Evolutionary conservation across 2,329 filamentous ascomycete species (phyloP).

Genomic region (Dryadomyces quercus-mongolicae): DNA sequence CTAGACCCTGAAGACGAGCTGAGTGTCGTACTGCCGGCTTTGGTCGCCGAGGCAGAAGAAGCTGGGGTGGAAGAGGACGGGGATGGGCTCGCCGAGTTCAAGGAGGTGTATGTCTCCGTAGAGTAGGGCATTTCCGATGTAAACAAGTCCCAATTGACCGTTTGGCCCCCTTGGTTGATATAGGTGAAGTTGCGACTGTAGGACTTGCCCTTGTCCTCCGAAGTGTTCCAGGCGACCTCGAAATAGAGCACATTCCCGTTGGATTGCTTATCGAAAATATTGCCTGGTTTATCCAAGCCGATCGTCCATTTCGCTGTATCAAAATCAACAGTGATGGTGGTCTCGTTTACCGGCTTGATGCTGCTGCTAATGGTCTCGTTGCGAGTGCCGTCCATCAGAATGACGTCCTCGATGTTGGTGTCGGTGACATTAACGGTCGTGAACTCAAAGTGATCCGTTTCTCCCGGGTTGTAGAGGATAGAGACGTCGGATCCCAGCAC

Average conservation of each 20-base stretch:
- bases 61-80: neutral
- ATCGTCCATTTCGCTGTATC: neutral
- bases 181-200: constrained; percentile 5
- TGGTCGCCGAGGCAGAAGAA: neutral
- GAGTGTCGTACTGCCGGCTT: neutral
- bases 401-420: neutral
- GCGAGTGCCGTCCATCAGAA: neutral
- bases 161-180: neutral
- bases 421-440: neutral
- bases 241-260: neutral
- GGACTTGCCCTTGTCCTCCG: neutral
- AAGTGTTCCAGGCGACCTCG: neutral
- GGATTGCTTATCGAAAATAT: neutral
- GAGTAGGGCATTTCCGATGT: neutral
- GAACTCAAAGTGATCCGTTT: neutral
- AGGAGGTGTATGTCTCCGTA: neutral
- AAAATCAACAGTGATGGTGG: no score
- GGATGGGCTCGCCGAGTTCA: no score
- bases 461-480: neutral
- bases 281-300: neutral
- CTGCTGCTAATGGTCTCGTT: neutral
- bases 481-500: neutral
- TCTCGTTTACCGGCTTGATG: no score
- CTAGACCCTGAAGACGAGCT: neutral
- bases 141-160: neutral